Evolutionary conservation across 768 basidiomycete species (phyloP).

Genomic region (Russula ochroleuca): DNA sequence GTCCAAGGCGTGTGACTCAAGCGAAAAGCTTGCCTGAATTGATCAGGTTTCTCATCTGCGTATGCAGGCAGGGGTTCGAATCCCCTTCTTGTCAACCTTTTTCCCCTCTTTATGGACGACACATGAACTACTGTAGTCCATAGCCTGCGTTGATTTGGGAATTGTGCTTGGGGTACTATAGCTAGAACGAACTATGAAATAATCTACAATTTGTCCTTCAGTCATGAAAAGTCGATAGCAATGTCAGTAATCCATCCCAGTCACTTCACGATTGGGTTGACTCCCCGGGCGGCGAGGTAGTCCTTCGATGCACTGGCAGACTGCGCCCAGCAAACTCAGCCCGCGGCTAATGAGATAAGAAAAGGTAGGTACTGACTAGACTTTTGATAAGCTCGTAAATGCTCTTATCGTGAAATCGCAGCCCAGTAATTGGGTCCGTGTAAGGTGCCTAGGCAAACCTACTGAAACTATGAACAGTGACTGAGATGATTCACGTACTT

Average conservation of each 20-base stretch:
- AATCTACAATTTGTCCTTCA: background rate
- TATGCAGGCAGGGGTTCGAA: conserved; percentile 33
- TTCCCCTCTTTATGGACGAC: too few relatives aligned
- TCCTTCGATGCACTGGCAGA: conserved; percentile 70
- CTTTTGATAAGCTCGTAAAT: conserved; percentile 80
- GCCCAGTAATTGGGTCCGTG: conserved; percentile 73
- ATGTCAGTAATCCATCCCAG: too few relatives aligned
- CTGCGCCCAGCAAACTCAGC: conserved; percentile 35
- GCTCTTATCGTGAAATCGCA: conserved; percentile 81
- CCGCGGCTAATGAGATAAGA: background rate
- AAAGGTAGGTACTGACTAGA: conserved; percentile 44
- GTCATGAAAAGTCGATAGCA: too few relatives aligned
- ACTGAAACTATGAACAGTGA: background rate
- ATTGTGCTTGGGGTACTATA: too few relatives aligned
- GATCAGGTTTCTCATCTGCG: conserved; percentile 31
- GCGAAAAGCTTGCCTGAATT: conserved; percentile 30
- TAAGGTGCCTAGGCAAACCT: conserved; percentile 58
- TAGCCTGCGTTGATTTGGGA: background rate
- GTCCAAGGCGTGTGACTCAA: conserved; percentile 35
- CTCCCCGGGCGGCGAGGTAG: conserved; percentile 56
- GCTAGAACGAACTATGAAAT: background rate
- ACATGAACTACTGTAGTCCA: too few relatives aligned
- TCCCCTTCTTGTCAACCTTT: conserved; percentile 32
- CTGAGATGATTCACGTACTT: conserved; percentile 40
- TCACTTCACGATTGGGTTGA: conserved; percentile 38